phyloP scores from a whole-genome alignment of 495 filamentous ascomycete genomes.

The Cladorrhinum samala region DNA sequence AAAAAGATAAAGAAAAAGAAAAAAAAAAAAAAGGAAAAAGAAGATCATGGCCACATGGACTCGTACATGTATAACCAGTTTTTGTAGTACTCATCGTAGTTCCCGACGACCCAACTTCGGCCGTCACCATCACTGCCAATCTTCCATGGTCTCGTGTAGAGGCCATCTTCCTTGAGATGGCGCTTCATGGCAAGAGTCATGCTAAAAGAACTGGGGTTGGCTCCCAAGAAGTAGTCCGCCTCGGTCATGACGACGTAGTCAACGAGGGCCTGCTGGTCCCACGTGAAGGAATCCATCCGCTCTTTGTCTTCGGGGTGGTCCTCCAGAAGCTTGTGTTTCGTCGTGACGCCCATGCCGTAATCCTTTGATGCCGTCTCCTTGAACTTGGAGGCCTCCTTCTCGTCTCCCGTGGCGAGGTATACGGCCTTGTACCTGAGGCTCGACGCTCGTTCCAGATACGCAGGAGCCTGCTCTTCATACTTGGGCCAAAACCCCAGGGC shows the following conservation, averaged over 20 bases:
- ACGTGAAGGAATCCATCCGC: constrained; percentile 30
- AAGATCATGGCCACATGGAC: constrained; percentile 35
- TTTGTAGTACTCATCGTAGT: constrained; percentile 36
- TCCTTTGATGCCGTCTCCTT: background rate
- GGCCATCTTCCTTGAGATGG: constrained; percentile 31
- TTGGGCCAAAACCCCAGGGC: constrained; percentile 36
- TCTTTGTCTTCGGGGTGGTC: constrained; percentile 20
- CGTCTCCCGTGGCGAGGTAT: constrained; percentile 38
- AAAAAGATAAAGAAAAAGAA: background rate
- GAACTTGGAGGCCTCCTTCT: constrained; percentile 32
- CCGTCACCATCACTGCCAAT: constrained; percentile 35
- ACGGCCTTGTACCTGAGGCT: constrained; percentile 26
- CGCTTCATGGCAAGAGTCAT: constrained; percentile 39
- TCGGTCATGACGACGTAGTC: constrained; percentile 37
- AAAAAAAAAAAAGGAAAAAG: background rate
- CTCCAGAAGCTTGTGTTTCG: constrained; percentile 32
- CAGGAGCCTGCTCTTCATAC: constrained; percentile 34
- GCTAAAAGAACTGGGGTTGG: constrained; percentile 42
- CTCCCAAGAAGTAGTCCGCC: constrained; percentile 36
- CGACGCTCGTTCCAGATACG: constrained; percentile 27
- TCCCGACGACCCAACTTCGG: constrained; percentile 37
- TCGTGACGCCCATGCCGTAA: constrained; percentile 22
- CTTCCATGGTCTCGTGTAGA: constrained; percentile 38
- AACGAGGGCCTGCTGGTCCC: constrained; percentile 42
- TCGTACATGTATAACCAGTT: constrained; percentile 46